These are phyloP conservation scores for Eimeria sp. DNA, from an alignment of 169 alveolate species.

Conservation along the genomic window DNA sequence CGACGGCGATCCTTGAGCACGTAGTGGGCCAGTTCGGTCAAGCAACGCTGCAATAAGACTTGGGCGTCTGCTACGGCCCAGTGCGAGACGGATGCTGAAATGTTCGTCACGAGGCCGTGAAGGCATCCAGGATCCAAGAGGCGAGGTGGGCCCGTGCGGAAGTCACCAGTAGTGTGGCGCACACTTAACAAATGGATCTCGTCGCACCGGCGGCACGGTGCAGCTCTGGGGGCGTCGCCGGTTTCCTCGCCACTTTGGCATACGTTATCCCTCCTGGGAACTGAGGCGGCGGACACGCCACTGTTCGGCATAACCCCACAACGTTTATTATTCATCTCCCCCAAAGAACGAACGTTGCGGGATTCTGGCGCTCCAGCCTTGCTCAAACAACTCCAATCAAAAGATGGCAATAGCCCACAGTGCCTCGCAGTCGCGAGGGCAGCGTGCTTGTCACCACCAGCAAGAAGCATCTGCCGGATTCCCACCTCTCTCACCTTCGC, in stretches of 20 bases:
- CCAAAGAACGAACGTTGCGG: background rate
- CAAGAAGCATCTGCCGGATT: constrained; percentile 59
- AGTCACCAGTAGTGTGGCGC: background rate
- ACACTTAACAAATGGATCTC: background rate
- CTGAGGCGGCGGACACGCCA: background rate
- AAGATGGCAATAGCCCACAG: constrained; percentile 55
- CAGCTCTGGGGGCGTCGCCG: background rate
- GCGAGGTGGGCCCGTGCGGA: background rate
- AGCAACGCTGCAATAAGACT: constrained; percentile 42
- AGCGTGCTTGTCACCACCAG: constrained; percentile 49
- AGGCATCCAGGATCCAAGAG: constrained; percentile 11
- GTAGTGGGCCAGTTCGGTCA: constrained; percentile 18
- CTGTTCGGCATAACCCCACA: background rate
- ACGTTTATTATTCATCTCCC: background rate
- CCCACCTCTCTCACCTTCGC: constrained; percentile 47
- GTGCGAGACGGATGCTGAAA: constrained; percentile 50
- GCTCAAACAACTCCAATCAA: constrained; percentile 32
- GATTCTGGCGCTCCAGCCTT: background rate
- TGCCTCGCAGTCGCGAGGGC: constrained; percentile 53
- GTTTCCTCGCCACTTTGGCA: constrained; percentile 5
- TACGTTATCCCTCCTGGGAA: background rate
- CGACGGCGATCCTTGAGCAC: constrained; percentile 63
- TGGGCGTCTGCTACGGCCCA: constrained; percentile 72
- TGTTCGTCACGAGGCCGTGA: constrained; percentile 64
- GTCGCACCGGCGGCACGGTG: constrained; percentile 40